A percentile compares a stretch with the other conserved stretches of the same genome.
Conservation (phyloP, 306 rosid species). For the Erythrophleum fordii region DNA sequence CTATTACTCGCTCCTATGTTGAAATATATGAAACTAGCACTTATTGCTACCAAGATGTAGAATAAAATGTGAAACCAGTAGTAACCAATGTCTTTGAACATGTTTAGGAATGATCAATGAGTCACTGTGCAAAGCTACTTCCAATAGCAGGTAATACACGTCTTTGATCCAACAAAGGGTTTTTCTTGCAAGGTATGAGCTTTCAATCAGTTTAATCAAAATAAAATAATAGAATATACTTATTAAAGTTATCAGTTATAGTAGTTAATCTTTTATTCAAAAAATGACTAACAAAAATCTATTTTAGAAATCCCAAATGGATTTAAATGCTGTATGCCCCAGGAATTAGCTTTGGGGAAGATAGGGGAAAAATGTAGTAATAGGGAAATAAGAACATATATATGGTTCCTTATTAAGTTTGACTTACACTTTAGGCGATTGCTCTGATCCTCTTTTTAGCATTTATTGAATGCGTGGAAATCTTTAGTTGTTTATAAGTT, state of each 20-base stretch:
- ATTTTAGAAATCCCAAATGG: no score
- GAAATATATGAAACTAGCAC: slow-evolving; percentile 61
- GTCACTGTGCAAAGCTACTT: slow-evolving; percentile 71
- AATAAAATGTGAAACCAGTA: slow-evolving; percentile 69
- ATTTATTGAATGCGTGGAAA: slow-evolving; percentile 34
- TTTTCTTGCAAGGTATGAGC: slow-evolving; percentile 49
- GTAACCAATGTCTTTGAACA: slow-evolving; percentile 78
- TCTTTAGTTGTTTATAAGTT: slow-evolving; percentile 36
- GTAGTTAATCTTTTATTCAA: no score
- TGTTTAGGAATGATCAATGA: slow-evolving; percentile 64
- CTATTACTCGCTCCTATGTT: slow-evolving; percentile 53
- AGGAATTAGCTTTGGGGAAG: no score
- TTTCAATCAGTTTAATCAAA: no score
- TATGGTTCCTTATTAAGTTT: no score
- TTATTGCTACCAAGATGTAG: slow-evolving; percentile 46
- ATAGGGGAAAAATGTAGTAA: no score
- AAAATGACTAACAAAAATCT: no score
- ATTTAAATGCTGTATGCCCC: no score
- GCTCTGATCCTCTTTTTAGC: slow-evolving; percentile 27
- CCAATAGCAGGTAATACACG: slow-evolving; percentile 57
- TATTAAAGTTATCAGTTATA: no score
- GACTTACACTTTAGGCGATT: neutral
- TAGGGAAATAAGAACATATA: no score
- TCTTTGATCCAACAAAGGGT: slow-evolving; percentile 26
- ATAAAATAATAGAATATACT: no score